Base-by-base conservation (phyloP, 2,329 filamentous ascomycete genomes). In the Fusarium sp. region DNA sequence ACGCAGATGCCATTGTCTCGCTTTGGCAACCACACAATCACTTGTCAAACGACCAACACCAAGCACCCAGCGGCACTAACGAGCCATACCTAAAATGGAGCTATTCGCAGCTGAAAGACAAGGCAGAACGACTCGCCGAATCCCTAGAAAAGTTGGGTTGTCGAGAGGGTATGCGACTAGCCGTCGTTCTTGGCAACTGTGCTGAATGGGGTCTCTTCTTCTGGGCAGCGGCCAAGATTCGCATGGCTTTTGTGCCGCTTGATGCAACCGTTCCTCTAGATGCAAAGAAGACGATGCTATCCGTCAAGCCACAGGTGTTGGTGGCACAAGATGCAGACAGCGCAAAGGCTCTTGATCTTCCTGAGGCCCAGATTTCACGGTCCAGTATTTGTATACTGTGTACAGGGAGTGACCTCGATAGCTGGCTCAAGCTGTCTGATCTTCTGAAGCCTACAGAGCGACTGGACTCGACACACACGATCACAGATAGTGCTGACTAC, bases 151-250 rank as follows among this genome's bases (percentile, higher is more conserved):
- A 33, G 15, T 21, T 76, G 42, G 78, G 80, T 9, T 78, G 78
- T 44, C 68, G 72, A 28, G 70, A 72, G 9, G 78, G 79, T 9
- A 81, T 78, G 75, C 75, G 75, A 18, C 69, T 84, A 10, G 79
- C 75, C 28, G 79, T 77, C 2, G 64, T 83, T 12, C 72, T 83
- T 50, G 75, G 80, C 57, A 84, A 83, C 64, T 81, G 81, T 52
- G 81, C 80, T 9, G 82, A 84, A 79, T 84, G 82, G 81, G 80
- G 70, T 0, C 72, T 84, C 35, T 78, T 80, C 44, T 80, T 83
- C 61, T 84, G 83, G 83, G 77, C 78, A 6, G 75, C 81, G 2
- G 79, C 80, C 28, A 82, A 76, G 66, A 76, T 84, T 18, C 77
- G 75, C 7, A 79, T 82, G 74, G 53, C 73, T 3, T 83, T 83